A percentile compares a stretch with the other conserved stretches of the same genome.
phyloP scores from a whole-genome alignment of 106 monocot genomes.

The Dactylorhiza incarnata region DNA sequence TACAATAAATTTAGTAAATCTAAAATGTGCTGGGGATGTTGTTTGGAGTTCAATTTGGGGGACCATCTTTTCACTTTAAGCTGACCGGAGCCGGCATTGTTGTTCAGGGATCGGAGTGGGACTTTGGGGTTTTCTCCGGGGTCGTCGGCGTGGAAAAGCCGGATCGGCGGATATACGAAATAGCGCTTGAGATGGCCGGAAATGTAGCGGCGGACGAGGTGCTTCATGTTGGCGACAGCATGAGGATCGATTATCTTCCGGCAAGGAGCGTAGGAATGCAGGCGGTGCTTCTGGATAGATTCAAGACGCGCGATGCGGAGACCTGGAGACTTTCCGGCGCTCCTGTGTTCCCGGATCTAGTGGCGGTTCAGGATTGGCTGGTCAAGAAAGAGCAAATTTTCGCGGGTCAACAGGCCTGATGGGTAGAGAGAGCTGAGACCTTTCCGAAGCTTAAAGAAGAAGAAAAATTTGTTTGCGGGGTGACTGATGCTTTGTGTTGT shows the following conservation, averaged over 20 bases:
- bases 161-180: slow-evolving; percentile 65
- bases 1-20: no score
- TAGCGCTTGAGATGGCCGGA: slow-evolving; percentile 82
- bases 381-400: slow-evolving; percentile 32
- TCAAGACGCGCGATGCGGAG: slow-evolving; percentile 77
- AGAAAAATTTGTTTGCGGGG: no score
- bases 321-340: slow-evolving; percentile 72
- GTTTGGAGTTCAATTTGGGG: no score
- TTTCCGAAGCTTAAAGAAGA: background rate
- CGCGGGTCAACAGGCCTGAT: slow-evolving; percentile 2
- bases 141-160: slow-evolving; percentile 83
- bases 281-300: slow-evolving; percentile 76
- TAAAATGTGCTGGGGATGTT: no score
- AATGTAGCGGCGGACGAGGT: slow-evolving; percentile 58
- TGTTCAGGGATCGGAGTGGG: slow-evolving; percentile 91
- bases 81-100: background rate
- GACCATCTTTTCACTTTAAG: background rate
- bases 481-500: no score
- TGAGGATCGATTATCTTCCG: slow-evolving; percentile 84
- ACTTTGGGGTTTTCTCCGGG: slow-evolving; percentile 98
- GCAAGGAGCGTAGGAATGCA: slow-evolving; percentile 84
- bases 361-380: slow-evolving; percentile 59
- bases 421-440: background rate
- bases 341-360: slow-evolving; percentile 65
- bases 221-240: slow-evolving; percentile 85